Evolutionary conservation across 805 yeast species (phyloP), one percentile per base, ranked within the genome.

Genomic region (Cyberlindnera mycetangii): DNA sequence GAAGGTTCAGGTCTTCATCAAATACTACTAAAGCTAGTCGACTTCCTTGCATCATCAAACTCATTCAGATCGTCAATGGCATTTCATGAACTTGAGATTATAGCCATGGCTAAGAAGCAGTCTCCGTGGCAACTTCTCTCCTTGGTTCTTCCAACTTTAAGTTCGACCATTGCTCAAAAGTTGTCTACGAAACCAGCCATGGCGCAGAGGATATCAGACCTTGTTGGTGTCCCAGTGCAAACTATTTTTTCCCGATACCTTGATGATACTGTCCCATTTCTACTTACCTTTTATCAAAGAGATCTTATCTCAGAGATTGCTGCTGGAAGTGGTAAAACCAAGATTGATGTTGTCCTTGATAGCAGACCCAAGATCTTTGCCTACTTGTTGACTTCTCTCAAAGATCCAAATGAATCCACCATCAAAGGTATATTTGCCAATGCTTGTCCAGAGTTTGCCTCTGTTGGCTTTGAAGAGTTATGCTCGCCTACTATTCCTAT

Each of bases 111-210:
- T 1, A 76, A 78, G 52, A 64, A 70, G 1, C 66, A 76, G 28
- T 78, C 96, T 0, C 83, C 95, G 0, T 89, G 92, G 78, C 87
- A 85, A 59, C 64, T 92, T 12, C 67, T 89, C 17, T 79, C 86
- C 7, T 96, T 96, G 0, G 86, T 79, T 49, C 73, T 93, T 55
- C 89, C 92, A 2, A 75, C 82, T 28, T 70, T 89, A 7, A 76
- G 90, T 31, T 75, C 79, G 34, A 74, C 75, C 19, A 71, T 88
- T 15, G 81, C 88, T 4, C 78, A 78, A 49, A 71, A 72, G 35
- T 58, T 78, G 35, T 65, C 67, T 7, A 64, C 70, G 3, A 76
- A 76, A 43, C 78, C 81, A 0, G 66, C 71, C 5, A 67, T 85
- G 42, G 73, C 88, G 21, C 69, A 70, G 20, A 74, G 77, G 46